A percentile compares a stretch with the other conserved stretches of the same genome.
Conservation (phyloP, 768 basidiomycete genomes). For the Gautieria morchelliformis region DNA sequence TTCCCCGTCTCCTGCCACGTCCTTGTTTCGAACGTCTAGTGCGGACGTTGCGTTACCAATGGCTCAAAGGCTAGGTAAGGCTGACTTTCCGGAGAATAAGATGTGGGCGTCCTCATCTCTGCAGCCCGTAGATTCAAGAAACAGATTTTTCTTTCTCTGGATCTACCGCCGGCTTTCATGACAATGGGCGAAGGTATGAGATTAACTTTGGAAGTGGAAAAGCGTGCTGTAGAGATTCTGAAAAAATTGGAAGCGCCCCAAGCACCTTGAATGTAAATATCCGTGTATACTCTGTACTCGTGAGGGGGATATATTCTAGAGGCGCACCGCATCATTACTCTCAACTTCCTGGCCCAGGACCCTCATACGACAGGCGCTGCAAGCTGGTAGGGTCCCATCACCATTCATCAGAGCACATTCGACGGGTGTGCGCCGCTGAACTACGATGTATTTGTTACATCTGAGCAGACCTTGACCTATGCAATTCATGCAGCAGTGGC, state of each 20-base stretch:
- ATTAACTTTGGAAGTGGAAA: constrained; percentile 50
- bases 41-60: constrained; percentile 62
- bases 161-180: constrained; percentile 33
- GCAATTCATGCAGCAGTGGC: too few species aligned
- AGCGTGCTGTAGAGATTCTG: constrained; percentile 42
- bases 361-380: too few species aligned
- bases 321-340: too few species aligned
- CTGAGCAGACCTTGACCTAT: too few species aligned
- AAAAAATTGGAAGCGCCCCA: constrained; percentile 21
- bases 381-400: too few species aligned
- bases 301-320: too few species aligned
- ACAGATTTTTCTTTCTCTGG: constrained; percentile 67
- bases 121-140: constrained; percentile 58
- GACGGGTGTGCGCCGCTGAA: too few species aligned
- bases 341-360: too few species aligned
- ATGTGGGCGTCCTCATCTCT: constrained; percentile 8
- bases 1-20: constrained; percentile 40
- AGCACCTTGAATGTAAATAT: neutral
- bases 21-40: constrained; percentile 50
- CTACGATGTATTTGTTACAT: too few species aligned
- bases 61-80: constrained; percentile 70
- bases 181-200: constrained; percentile 38
- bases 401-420: too few species aligned
- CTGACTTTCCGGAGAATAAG: constrained; percentile 8
- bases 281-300: neutral